Percentiles rank a stretch among this genome's conserved stretches.
Evolutionary conservation across 1,139 yeast genomes (phyloP).

Genomic region (Saccharomyces hybrid): DNA sequence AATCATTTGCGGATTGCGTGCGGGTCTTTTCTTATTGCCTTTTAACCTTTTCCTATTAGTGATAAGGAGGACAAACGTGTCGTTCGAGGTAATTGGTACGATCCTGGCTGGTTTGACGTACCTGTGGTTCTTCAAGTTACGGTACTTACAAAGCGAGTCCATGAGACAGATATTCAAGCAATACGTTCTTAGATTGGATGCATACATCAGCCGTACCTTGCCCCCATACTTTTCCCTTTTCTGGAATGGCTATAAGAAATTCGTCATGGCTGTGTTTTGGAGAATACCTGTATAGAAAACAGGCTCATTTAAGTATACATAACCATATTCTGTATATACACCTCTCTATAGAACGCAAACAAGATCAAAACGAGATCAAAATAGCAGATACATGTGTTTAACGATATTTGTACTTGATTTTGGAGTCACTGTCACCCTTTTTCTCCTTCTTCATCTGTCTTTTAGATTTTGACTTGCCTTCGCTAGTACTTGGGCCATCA

Average conservation of each 20-base stretch:
- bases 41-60: constrained; percentile 12
- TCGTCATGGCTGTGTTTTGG: constrained; percentile 13
- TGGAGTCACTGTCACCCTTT: constrained; percentile 25
- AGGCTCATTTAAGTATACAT: constrained; percentile 5
- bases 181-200: constrained; percentile 9
- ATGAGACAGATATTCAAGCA: constrained; percentile 15
- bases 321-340: background rate
- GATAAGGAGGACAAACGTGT: constrained; percentile 4
- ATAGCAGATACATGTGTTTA: background rate
- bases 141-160: constrained; percentile 21
- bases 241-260: constrained; percentile 18
- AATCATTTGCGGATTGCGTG: constrained; percentile 21
- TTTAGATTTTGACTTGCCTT: constrained; percentile 21
- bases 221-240: constrained; percentile 11
- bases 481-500: constrained; percentile 5
- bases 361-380: background rate
- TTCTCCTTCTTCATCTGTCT: constrained; percentile 31
- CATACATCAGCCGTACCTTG: background rate
- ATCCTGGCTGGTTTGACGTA: constrained; percentile 17
- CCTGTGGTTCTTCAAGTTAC: constrained; percentile 25
- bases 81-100: constrained; percentile 9
- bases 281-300: constrained; percentile 9
- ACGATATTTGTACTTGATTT: constrained; percentile 17
- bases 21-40: constrained; percentile 19
- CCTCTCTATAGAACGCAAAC: background rate